Conservation (phyloP, 2,329 filamentous ascomycete species). For the Dactylellina leptospora region DNA sequence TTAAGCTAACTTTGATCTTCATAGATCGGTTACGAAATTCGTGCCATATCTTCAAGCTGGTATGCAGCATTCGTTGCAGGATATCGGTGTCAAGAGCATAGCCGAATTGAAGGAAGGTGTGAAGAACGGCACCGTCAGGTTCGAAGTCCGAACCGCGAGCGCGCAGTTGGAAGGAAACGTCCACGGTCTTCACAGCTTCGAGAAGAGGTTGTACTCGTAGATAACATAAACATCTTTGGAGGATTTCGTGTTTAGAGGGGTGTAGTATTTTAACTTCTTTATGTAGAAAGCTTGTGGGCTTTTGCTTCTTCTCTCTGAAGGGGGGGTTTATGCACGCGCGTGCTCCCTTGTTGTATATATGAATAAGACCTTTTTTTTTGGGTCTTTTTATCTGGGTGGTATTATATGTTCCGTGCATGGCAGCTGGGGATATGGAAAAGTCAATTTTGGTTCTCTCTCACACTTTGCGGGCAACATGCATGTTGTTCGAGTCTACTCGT, state of each 20-base stretch:
- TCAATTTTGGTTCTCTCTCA: slow-evolving; percentile 6
- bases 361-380: slow-evolving; percentile 7
- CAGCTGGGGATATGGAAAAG: slow-evolving; percentile 37
- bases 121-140: slow-evolving; percentile 77
- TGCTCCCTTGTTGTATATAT: slow-evolving; percentile 21
- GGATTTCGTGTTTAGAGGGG: too few species aligned
- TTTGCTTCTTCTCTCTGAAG: not conserved
- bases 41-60: slow-evolving; percentile 94
- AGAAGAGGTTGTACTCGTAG: slow-evolving; percentile 99
- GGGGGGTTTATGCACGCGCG: not conserved
- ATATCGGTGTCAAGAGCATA: slow-evolving; percentile 86
- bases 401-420: slow-evolving; percentile 27
- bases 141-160: slow-evolving; percentile 92
- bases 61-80: slow-evolving; percentile 96
- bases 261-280: too few species aligned
- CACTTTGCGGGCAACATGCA: too few species aligned
- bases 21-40: slow-evolving; percentile 83
- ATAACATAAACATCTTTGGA: not conserved
- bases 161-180: slow-evolving; percentile 97
- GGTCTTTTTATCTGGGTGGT: slow-evolving; percentile 17
- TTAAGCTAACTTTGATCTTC: slow-evolving; percentile 11
- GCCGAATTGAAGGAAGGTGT: slow-evolving; percentile 79
- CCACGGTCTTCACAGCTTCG: slow-evolving; percentile 94
- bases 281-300: not conserved
- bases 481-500: too few species aligned